Base-by-base conservation (phyloP, 2,329 filamentous ascomycete genomes). In the Fusarium nygamai region DNA sequence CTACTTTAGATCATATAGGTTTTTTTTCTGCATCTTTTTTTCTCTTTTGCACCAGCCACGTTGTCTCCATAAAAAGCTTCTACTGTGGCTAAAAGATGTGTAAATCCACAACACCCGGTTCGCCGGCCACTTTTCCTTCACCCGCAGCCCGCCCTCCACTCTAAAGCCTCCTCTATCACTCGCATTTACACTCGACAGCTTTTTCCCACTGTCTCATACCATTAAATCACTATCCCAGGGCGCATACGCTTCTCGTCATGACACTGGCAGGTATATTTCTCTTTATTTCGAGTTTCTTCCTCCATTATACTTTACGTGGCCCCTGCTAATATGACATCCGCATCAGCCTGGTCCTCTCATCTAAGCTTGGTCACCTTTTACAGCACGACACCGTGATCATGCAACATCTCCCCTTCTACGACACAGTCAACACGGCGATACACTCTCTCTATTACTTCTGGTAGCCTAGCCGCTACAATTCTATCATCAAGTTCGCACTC, bases 111-210 rank as follows among this genome's bases (percentile, higher is more conserved):
- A 60, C 56, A 60, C 54, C 74, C 62, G 64, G 75, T 76, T 77
- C 75, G 75, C 70, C 72, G 72, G 67, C 70, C 70, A 76, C 72
- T 69, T 76, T 76, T 76, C 62, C 72, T 64, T 69, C 72, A 47
- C 59, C 64, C 47, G 60, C 63, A 73, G 64, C 61, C 53, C 46
- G 36, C 67, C 60, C 69, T 73, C 64, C 63, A 67, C 60, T 62
- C 44, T 44, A 46, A 69, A 74, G 72, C 72, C 72, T 75, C 69
- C 64, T 75, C 72, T 62, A 61, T 71, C 67, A 71, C 73, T 74
- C 39, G 65, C 72, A 53, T 72, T 63, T 41, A 44, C 62, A 57
- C 61, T 60, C 69, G 31, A 38, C 19, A 62, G 60, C 72, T 65
- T 61, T 71, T 58, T 57, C 29, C 31, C 31, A 14, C 22, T 59